Conservation (phyloP, 768 basidiomycete species). For the Termitomyces sp. region DNA sequence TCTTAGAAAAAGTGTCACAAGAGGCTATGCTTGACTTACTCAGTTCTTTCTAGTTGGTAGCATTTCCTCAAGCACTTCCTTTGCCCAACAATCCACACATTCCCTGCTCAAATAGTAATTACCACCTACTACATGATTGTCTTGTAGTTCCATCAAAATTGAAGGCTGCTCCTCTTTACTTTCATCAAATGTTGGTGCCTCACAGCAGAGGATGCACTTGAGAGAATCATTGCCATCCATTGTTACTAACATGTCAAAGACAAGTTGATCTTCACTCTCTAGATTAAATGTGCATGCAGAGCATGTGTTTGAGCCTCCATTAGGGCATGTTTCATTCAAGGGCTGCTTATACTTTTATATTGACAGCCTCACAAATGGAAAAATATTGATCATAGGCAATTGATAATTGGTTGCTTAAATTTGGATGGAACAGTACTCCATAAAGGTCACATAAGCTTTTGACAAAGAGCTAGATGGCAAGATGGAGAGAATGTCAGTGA, state of each 20-base stretch:
- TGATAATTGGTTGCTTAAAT: conserved; percentile 19
- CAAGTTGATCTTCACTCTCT: conserved; percentile 17
- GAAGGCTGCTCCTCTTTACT: conserved; percentile 2
- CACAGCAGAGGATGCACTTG: conserved; percentile 14
- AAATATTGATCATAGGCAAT: conserved; percentile 25
- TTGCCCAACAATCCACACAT: conserved; percentile 20
- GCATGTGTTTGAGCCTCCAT: conserved; percentile 22
- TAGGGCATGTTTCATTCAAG: conserved; percentile 19
- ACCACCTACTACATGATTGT: conserved; percentile 5
- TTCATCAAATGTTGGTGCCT: not conserved
- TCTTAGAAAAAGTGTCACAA: no score
- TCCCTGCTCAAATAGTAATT: conserved; percentile 19
- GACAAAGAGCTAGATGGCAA: conserved; percentile 23
- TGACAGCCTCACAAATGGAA: conserved; percentile 6
- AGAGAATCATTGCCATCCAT: conserved; percentile 28
- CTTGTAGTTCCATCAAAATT: conserved; percentile 7
- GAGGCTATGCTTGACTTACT: no score
- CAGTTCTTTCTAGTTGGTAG: no score
- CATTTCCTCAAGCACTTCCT: conserved; percentile 4
- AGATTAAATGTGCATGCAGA: conserved; percentile 25
- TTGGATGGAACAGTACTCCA: conserved; percentile 6
- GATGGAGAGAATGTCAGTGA: conserved; percentile 20
- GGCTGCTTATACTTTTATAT: conserved; percentile 9
- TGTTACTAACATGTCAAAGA: conserved; percentile 16
- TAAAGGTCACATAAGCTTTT: conserved; percentile 28